Percentiles rank a stretch among this genome's conserved stretches.
phyloP scores from a whole-genome alignment of 2,329 filamentous ascomycete genomes.

The Hymenoscyphus fructigenus region DNA sequence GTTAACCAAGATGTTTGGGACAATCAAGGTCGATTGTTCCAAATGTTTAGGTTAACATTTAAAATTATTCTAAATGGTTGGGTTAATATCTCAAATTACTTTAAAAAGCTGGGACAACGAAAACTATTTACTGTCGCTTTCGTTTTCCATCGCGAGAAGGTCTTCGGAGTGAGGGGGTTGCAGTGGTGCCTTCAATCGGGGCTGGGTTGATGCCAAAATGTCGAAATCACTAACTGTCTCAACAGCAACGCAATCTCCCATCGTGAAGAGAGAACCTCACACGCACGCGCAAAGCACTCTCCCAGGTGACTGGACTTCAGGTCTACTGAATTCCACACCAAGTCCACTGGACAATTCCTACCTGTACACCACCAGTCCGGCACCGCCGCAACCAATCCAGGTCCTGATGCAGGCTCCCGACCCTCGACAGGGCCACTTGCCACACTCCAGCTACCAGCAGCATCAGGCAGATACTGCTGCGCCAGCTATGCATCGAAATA shows the following conservation, averaged over 20 bases:
- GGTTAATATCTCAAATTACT: too few relatives aligned
- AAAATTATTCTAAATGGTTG: too few relatives aligned
- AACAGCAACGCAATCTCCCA: conserved; percentile 13
- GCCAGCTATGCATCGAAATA: conserved; percentile 13
- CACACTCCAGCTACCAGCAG: conserved; percentile 6
- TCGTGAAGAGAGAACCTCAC: conserved; percentile 17
- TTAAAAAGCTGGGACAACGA: too few relatives aligned
- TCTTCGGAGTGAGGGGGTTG: not conserved
- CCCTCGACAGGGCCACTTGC: not conserved
- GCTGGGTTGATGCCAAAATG: not conserved
- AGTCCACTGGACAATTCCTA: conserved; percentile 9
- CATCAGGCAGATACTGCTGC: conserved; percentile 23
- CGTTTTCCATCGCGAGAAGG: too few relatives aligned
- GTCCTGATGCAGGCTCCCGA: conserved; percentile 10
- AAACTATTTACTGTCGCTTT: too few relatives aligned
- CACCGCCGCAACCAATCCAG: conserved; percentile 6
- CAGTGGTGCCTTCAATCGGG: not conserved
- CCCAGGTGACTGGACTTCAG: conserved; percentile 12
- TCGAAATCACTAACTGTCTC: not conserved
- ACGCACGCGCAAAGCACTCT: conserved; percentile 10
- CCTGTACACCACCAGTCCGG: conserved; percentile 10
- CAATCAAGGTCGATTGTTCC: too few relatives aligned
- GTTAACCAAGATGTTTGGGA: too few relatives aligned
- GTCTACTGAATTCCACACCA: conserved; percentile 3
- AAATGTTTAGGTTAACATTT: too few relatives aligned